Evolutionary conservation across 2,329 filamentous ascomycete species (phyloP).

Genomic region (Sporothrix globosa): DNA sequence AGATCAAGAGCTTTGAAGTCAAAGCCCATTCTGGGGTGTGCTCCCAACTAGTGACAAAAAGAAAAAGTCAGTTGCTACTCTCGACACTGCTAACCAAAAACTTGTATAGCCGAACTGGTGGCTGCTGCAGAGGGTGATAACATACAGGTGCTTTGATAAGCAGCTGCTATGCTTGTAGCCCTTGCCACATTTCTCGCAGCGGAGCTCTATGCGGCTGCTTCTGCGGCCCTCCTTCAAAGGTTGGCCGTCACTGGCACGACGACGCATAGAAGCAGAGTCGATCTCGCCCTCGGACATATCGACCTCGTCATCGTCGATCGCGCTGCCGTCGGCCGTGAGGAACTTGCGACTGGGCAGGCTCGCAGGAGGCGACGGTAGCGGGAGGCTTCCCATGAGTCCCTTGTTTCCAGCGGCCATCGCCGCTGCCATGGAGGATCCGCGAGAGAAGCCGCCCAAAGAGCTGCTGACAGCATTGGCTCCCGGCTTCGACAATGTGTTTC

Average conservation of each 20-base stretch:
- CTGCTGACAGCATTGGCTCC: slow-evolving; percentile 51
- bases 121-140: slow-evolving; percentile 54
- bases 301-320: slow-evolving; percentile 70
- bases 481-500: slow-evolving; percentile 70
- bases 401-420: slow-evolving; percentile 31
- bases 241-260: slow-evolving; percentile 82
- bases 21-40: slow-evolving; percentile 97
- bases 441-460: slow-evolving; percentile 25
- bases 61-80: slow-evolving; percentile 47
- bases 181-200: slow-evolving; percentile 98
- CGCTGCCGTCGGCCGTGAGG: slow-evolving; percentile 56
- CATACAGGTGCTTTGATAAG: slow-evolving; percentile 99
- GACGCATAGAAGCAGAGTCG: slow-evolving; percentile 44
- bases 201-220: slow-evolving; percentile 79
- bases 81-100: neutral
- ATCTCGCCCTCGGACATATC: slow-evolving; percentile 59
- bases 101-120: slow-evolving; percentile 46
- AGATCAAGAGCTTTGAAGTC: slow-evolving; percentile 96
- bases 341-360: slow-evolving; percentile 66
- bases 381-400: slow-evolving; percentile 55
- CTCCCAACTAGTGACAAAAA: slow-evolving; percentile 80
- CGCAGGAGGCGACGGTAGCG: slow-evolving; percentile 66
- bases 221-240: slow-evolving; percentile 79
- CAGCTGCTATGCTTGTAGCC: slow-evolving; percentile 99
- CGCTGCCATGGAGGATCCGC: slow-evolving; percentile 32